These are phyloP conservation scores for Penicillium capsulatum DNA, from an alignment of 2,329 filamentous ascomycete genomes.

Conservation along the genomic window DNA sequence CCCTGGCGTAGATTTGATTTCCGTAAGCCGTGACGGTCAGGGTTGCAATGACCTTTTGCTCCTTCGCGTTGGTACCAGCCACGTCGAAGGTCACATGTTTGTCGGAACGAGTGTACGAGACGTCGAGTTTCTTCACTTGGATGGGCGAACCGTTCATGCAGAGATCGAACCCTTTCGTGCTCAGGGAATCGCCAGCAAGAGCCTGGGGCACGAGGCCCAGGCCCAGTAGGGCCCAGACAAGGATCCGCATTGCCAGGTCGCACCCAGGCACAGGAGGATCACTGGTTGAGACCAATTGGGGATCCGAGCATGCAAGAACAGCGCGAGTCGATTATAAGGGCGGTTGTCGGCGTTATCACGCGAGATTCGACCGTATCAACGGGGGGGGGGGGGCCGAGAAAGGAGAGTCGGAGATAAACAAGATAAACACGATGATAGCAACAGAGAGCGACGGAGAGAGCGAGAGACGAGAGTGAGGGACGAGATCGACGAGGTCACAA, in stretches of 20 bases:
- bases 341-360: too few species aligned
- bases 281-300: slow-evolving; percentile 6
- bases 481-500: too few species aligned
- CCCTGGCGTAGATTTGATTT: slow-evolving; percentile 68
- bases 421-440: too few species aligned
- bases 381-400: too few species aligned
- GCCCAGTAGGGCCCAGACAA: slow-evolving; percentile 25
- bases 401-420: too few species aligned
- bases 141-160: slow-evolving; percentile 61
- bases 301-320: slow-evolving; percentile 5
- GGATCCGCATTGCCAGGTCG: slow-evolving; percentile 25
- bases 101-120: slow-evolving; percentile 72
- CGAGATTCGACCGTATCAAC: too few species aligned
- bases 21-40: slow-evolving; percentile 82
- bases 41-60: slow-evolving; percentile 74
- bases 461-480: too few species aligned
- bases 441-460: too few species aligned
- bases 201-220: slow-evolving; percentile 39
- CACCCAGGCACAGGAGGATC: slow-evolving; percentile 2
- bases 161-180: slow-evolving; percentile 73
- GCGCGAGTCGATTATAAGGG: background rate
- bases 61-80: slow-evolving; percentile 65
- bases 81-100: slow-evolving; percentile 77
- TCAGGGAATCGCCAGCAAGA: slow-evolving; percentile 66
- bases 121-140: slow-evolving; percentile 67